Base-by-base conservation (phyloP, 805 yeast species). In the Candida nitratophila region DNA sequence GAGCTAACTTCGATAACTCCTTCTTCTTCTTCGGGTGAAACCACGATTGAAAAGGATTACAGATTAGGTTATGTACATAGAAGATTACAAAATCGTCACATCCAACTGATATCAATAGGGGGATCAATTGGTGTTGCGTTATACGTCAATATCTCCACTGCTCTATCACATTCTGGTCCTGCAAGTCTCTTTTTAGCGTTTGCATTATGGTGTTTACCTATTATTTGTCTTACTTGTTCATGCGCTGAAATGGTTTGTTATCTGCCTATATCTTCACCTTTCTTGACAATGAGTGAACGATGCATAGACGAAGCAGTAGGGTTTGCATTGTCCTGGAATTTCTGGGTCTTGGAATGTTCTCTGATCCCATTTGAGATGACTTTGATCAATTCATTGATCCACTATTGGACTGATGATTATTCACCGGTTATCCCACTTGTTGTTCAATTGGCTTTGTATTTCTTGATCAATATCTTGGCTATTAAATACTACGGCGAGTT, bases 391-490 rank as follows among this genome's bases (percentile, higher is more conserved):
- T 72, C 86, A 11, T 76, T 85, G 43, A 68, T 85, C 33, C 87
- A 85, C 54, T 85, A 69, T 55, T 85, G 95, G 95, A 68, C 83
- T 46, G 77, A 76, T 49, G 87, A 78, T 53, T 84, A 75, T 57
- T 73, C 81, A 2, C 79, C 88, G 0, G 90, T 79, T 1, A 79
- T 80, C 20, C 77, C 88, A 3, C 63, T 85, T 43, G 68, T 75
- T 0, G 65, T 84, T 6, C 89, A 83, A 60, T 68, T 79, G 17
- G 74, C 71, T 2, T 56, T 84, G 14, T 83, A 84, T 53, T 69
- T 81, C 31, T 34, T 75, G 35, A 81, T 85, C 46, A 82, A 85
- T 47, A 60, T 83, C 12, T 75, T 81, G 50, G 86, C 89, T 0
- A 91, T 86, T 22, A 68, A 69, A 37, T 70, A 72, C 37, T 85